Conservation (phyloP, 75 land plant species). For the Pinus taeda region DNA sequence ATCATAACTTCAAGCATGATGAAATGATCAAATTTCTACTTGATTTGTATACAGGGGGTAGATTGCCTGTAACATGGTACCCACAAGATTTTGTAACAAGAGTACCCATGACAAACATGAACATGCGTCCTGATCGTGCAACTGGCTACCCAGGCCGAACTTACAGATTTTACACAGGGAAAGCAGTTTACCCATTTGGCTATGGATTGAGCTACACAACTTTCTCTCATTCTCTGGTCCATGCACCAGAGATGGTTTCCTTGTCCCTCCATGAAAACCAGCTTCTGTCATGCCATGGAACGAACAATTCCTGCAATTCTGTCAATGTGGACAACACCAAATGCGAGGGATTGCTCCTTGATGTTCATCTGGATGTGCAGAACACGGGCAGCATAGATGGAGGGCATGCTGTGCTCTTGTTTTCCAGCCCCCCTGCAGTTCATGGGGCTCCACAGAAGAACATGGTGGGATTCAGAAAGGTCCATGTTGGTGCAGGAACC, state of each 20-base stretch:
- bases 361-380: conserved; percentile 44
- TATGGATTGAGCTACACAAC: conserved; percentile 83
- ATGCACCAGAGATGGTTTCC: conserved; percentile 22
- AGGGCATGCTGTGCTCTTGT: conserved; percentile 60
- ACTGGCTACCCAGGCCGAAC: conserved; percentile 91
- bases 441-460: conserved; percentile 52
- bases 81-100: conserved; percentile 52
- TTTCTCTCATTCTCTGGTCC: conserved; percentile 53
- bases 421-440: conserved; percentile 37
- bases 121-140: conserved; percentile 76
- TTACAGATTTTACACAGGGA: conserved; percentile 89
- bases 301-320: too few species aligned
- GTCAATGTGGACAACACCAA: conserved; percentile 3
- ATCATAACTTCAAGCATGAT: too few species aligned
- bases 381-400: conserved; percentile 43
- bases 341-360: conserved; percentile 35
- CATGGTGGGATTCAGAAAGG: conserved; percentile 56
- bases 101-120: conserved; percentile 89
- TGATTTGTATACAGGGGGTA: conserved; percentile 55
- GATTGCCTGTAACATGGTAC: conserved; percentile 86
- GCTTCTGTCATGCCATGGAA: not conserved
- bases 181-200: conserved; percentile 66
- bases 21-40: too few species aligned
- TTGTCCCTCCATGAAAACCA: not conserved
- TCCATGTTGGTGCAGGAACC: conserved; percentile 21